Base-by-base conservation (phyloP, 495 filamentous ascomycete species). In the Opeltia flavorubescens region DNA sequence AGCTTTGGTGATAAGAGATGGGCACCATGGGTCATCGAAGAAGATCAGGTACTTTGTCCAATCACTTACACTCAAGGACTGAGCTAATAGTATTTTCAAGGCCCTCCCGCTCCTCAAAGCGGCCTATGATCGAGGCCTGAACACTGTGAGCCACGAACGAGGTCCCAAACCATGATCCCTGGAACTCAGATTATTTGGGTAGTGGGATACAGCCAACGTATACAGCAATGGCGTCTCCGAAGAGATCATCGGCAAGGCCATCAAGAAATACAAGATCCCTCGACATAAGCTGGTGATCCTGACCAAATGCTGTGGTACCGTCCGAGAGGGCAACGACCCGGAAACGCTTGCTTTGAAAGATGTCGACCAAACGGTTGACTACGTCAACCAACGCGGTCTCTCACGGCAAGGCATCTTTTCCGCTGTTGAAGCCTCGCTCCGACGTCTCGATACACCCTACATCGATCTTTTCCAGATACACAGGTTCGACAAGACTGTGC, bases 401-500 rank as follows among this genome's bases (percentile, higher is more conserved):
- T 80, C 76, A 24, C 69, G 80, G 4, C 65, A 70, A 25, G 74
- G 76, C 31, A 84, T 88, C 55, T 78, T 88, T 57, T 76, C 78
- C 46, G 75, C 79, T 17, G 76, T 87, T 29, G 72, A 86, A 44
- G 78, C 72, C 13, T 77, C 73, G 27, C 67, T 86, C 15, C 52
- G 66, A 48, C 68, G 82, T 5, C 70, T 87, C 2, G 74, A 68
- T 23, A 76, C 78, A 1, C 59, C 62, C 17, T 86, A 86, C 54
- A 72, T 86, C 52, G 83, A 89, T 54, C 59, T 86, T 23, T 68
- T 86, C 38, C 78, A 83, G 57, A 83, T 86, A 50, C 83, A 89
- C 50, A 66, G 80, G 15, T 73, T 69, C 44, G 81, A 84, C 55
- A 46, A 53, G 0, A 55, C 61, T 13, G 70, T 67, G 4, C 71